A percentile compares a stretch with the other conserved stretches of the same genome.
These are phyloP conservation scores for Diversispora epigaea DNA, from an alignment of 192 early-diverging fungal species.

Conservation along the genomic window DNA sequence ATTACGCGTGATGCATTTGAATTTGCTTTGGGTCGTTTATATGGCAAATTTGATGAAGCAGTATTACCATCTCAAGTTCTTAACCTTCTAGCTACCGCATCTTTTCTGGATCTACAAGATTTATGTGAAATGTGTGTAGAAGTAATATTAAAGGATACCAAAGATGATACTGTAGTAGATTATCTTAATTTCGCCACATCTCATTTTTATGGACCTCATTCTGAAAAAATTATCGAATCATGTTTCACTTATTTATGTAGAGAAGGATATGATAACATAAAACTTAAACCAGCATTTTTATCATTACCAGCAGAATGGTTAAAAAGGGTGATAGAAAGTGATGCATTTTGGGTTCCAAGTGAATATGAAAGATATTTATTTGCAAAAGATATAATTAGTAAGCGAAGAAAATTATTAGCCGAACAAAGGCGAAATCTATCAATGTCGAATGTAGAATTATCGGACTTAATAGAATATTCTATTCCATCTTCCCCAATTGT, in stretches of 20 bases:
- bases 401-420: slow-evolving; percentile 20
- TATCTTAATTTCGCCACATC: slow-evolving; percentile 48
- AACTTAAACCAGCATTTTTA: slow-evolving; percentile 38
- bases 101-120: slow-evolving; percentile 50
- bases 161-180: slow-evolving; percentile 38
- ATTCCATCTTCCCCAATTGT: slow-evolving; percentile 18
- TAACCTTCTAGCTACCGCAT: slow-evolving; percentile 46
- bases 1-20: slow-evolving; percentile 56
- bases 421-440: slow-evolving; percentile 15
- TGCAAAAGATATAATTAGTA: slow-evolving; percentile 38
- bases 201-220: slow-evolving; percentile 45
- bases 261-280: slow-evolving; percentile 48
- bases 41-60: slow-evolving; percentile 47
- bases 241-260: slow-evolving; percentile 54
- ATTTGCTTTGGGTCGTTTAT: slow-evolving; percentile 49
- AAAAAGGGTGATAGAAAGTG: slow-evolving; percentile 45
- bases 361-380: slow-evolving; percentile 58
- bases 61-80: slow-evolving; percentile 45
- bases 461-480: background rate
- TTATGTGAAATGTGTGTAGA: slow-evolving; percentile 46
- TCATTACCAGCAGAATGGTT: slow-evolving; percentile 47
- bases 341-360: slow-evolving; percentile 60
- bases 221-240: slow-evolving; percentile 47
- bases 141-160: slow-evolving; percentile 24
- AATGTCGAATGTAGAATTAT: background rate